A percentile compares a stretch with the other conserved stretches of the same genome.
These are phyloP conservation scores for Cardiosporidium cionae DNA, from an alignment of 169 alveolate species.

Conservation along the genomic window DNA sequence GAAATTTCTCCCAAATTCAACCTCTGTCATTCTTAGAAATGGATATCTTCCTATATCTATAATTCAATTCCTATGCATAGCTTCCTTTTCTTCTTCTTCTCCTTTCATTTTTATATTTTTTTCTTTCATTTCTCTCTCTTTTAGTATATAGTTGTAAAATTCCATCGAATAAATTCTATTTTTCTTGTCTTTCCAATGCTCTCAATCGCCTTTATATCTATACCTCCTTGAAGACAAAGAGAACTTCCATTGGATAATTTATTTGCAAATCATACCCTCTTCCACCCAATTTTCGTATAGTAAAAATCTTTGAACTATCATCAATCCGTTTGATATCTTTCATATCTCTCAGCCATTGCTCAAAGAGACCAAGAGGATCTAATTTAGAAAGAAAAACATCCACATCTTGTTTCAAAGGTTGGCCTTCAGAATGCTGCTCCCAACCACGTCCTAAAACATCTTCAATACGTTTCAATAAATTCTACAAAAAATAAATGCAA, in stretches of 20 bases:
- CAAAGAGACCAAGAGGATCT: constrained; percentile 52
- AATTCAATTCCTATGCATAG: neutral
- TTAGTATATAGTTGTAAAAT: too few relatives aligned
- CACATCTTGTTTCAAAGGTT: constrained; percentile 78
- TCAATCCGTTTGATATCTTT: constrained; percentile 49
- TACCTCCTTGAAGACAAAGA: constrained; percentile 45
- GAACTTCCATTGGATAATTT: constrained; percentile 49
- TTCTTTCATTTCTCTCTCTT: neutral
- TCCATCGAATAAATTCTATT: too few relatives aligned
- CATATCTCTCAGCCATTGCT: constrained; percentile 69
- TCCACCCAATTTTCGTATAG: constrained; percentile 22
- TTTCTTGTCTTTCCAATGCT: too few relatives aligned
- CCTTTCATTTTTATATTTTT: neutral
- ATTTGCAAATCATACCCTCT: constrained; percentile 49
- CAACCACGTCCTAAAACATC: constrained; percentile 85
- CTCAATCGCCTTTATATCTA: neutral
- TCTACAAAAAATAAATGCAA: constrained; percentile 22
- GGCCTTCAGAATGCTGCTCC: constrained; percentile 88
- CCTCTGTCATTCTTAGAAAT: too few relatives aligned
- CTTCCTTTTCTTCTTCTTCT: neutral
- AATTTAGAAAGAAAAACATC: constrained; percentile 78
- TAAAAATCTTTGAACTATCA: constrained; percentile 29
- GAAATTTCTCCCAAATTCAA: too few relatives aligned
- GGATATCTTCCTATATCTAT: neutral
- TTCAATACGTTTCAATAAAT: constrained; percentile 66